Percentiles rank a stretch among this genome's conserved stretches.
These are phyloP conservation scores for Dioscorea alata DNA, from an alignment of 106 monocot species.

Conservation along the genomic window DNA sequence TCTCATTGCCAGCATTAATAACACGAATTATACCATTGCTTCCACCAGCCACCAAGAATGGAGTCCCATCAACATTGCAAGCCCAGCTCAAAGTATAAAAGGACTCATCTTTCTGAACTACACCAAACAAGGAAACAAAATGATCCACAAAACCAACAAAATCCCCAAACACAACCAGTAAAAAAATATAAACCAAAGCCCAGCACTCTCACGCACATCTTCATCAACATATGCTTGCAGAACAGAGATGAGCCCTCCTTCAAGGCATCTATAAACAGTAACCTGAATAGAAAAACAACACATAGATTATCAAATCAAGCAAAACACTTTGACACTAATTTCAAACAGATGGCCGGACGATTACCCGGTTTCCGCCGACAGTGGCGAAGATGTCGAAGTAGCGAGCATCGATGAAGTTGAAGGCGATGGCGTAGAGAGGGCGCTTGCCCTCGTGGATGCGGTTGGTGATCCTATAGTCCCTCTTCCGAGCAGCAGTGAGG, in stretches of 20 bases:
- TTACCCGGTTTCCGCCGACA: conserved; percentile 84
- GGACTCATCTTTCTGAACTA: conserved; percentile 66
- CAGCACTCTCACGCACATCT: conserved; percentile 49
- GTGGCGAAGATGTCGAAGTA: conserved; percentile 97
- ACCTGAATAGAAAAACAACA: conserved; percentile 27
- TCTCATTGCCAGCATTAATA: conserved; percentile 78
- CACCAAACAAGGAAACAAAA: background rate
- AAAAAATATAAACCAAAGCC: background rate
- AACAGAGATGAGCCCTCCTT: conserved; percentile 67
- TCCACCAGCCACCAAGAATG: conserved; percentile 85
- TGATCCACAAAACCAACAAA: background rate
- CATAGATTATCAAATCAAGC: background rate
- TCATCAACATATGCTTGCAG: conserved; percentile 92
- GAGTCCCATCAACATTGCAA: conserved; percentile 75
- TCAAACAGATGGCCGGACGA: background rate
- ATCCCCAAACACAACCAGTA: background rate
- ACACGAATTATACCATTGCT: conserved; percentile 95
- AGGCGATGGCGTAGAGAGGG: conserved; percentile 93
- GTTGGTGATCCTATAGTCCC: conserved; percentile 77
- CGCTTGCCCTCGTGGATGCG: conserved; percentile 85
- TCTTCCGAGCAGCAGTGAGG: conserved; percentile 59
- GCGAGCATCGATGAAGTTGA: conserved; percentile 93
- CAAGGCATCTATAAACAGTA: conserved; percentile 81
- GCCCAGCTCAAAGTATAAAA: conserved; percentile 92
- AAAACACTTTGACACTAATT: no score